Percentiles rank a stretch among this genome's conserved stretches.
Conservation (phyloP, 306 rosid species). For the Erythrophleum fordii region DNA sequence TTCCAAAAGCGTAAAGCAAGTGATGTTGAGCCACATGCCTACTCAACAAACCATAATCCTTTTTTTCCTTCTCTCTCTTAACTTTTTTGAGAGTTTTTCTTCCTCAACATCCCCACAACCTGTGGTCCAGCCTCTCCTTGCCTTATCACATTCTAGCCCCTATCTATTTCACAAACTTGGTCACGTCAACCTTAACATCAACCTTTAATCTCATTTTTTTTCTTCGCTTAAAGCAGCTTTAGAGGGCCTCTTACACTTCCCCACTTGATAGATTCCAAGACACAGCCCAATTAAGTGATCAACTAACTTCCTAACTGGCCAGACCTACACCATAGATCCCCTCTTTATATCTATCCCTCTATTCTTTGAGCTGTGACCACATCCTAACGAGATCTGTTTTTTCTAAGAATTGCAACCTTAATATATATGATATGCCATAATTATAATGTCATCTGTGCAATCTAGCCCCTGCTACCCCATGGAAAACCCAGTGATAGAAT, state of each 20-base stretch:
- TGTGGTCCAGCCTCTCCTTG: conserved; percentile 77
- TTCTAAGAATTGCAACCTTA: background rate
- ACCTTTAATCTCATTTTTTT: conserved; percentile 47
- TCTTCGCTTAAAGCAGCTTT: conserved; percentile 45
- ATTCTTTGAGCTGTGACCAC: background rate
- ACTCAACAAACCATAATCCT: conserved; percentile 57
- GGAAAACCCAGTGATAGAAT: conserved; percentile 82
- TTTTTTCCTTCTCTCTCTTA: background rate
- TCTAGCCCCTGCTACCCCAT: conserved; percentile 78
- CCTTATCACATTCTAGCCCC: conserved; percentile 71
- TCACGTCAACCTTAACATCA: conserved; percentile 91
- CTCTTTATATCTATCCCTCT: conserved; percentile 33
- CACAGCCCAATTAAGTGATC: conserved; percentile 47
- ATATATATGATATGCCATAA: background rate
- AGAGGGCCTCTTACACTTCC: background rate
- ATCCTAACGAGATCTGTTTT: background rate
- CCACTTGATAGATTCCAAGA: conserved; percentile 52
- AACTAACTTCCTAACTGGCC: conserved; percentile 45
- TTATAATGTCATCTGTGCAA: conserved; percentile 71
- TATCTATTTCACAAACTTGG: conserved; percentile 64
- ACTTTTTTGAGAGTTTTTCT: background rate
- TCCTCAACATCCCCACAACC: conserved; percentile 51
- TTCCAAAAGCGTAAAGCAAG: conserved; percentile 63
- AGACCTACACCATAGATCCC: background rate
- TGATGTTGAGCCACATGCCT: conserved; percentile 91